Evolutionary conservation across 2,329 filamentous ascomycete species (phyloP).

Genomic region (Trematosphaeria pertusa): DNA sequence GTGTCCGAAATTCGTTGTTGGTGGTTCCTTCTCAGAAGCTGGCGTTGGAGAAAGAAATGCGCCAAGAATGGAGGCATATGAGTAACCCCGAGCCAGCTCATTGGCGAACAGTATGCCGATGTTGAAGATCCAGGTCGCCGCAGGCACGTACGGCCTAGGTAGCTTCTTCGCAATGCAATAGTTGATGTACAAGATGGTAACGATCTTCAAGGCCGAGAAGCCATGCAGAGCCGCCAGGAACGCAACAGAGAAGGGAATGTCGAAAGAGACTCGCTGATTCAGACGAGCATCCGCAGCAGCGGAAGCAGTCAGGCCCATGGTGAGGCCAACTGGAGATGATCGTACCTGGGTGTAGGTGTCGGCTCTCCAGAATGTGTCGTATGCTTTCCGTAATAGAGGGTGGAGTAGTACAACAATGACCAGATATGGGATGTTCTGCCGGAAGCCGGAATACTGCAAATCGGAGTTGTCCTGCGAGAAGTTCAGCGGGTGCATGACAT

Average conservation of each 20-base stretch:
- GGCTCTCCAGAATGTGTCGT: constrained; percentile 63
- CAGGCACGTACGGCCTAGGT: constrained; percentile 74
- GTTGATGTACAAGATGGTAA: constrained; percentile 81
- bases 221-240: constrained; percentile 85
- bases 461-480: constrained; percentile 80
- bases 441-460: constrained; percentile 83
- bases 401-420: constrained; percentile 76
- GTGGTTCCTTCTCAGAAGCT: constrained; percentile 49
- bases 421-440: constrained; percentile 85
- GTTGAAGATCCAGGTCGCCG: constrained; percentile 88
- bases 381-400: constrained; percentile 76
- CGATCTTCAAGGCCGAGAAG: constrained; percentile 81
- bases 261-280: constrained; percentile 78
- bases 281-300: constrained; percentile 61
- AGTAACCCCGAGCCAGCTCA: constrained; percentile 82
- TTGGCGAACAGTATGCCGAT: constrained; percentile 87
- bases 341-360: constrained; percentile 54
- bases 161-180: constrained; percentile 77
- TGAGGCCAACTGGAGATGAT: constrained; percentile 40
- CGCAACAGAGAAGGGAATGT: constrained; percentile 79
- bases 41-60: constrained; percentile 55
- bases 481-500: constrained; percentile 16
- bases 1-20: constrained; percentile 66
- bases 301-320: constrained; percentile 52
- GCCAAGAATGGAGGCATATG: constrained; percentile 67